phyloP scores from a whole-genome alignment of 257 asterid species.

The Nicotiana sylvestris region DNA sequence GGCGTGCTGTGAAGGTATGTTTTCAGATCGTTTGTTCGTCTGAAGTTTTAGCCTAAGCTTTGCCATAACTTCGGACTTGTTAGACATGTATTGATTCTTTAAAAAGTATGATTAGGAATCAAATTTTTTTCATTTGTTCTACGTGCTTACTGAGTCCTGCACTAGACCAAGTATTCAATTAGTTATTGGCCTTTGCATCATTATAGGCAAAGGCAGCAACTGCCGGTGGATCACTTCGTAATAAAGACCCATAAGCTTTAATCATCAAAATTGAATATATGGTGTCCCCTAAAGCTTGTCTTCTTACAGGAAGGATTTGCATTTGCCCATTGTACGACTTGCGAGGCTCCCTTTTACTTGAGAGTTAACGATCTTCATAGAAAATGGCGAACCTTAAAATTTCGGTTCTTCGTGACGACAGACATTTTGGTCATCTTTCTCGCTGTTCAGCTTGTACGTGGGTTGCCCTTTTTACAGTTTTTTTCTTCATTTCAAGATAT shows the following conservation, averaged over 20 bases:
- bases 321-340: conserved; percentile 91
- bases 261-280: not conserved
- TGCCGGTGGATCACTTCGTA: not conserved
- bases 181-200: not conserved
- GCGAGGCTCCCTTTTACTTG: conserved; percentile 85
- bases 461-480: conserved; percentile 4
- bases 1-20: conserved; percentile 90
- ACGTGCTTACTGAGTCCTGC: not conserved
- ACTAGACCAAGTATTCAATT: not conserved
- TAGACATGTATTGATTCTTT: not conserved
- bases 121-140: not conserved
- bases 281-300: not conserved
- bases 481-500: not conserved
- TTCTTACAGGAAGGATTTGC: conserved; percentile 85
- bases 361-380: conserved; percentile 74
- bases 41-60: not conserved
- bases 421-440: conserved; percentile 78
- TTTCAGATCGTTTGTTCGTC: not conserved
- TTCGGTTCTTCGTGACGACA: conserved; percentile 85
- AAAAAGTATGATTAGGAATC: not conserved
- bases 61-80: not conserved
- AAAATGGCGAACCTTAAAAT: conserved; percentile 86
- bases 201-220: not conserved
- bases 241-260: not conserved
- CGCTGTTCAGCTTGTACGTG: conserved; percentile 74